phyloP scores from a whole-genome alignment of 1,139 yeast species.

The Saccharomycopsis hybrid region DNA sequence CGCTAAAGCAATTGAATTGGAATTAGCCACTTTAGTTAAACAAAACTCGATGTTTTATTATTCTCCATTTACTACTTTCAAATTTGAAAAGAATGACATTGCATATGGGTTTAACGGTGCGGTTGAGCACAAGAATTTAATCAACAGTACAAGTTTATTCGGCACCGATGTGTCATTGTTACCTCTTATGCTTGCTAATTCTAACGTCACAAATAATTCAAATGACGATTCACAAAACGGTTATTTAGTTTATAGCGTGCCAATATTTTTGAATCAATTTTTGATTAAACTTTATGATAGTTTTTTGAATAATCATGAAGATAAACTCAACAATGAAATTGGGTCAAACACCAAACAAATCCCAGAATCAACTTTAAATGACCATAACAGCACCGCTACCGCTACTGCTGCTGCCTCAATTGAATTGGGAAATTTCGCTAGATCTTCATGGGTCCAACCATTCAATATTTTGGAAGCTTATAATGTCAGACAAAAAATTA shows the following conservation, averaged over 20 bases:
- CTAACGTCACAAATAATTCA: conserved; percentile 1
- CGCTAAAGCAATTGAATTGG: conserved; percentile 10
- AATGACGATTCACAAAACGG: background rate
- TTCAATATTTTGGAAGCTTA: conserved; percentile 18
- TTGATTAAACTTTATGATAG: conserved; percentile 6
- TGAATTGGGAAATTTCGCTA: conserved; percentile 17
- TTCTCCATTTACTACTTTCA: conserved; percentile 13
- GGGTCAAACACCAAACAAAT: background rate
- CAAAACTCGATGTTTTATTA: conserved; percentile 16
- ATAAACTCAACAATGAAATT: conserved; percentile 11
- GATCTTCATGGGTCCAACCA: conserved; percentile 19
- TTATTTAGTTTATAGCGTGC: conserved; percentile 7
- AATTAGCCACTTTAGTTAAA: conserved; percentile 8
- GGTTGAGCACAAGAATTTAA: background rate
- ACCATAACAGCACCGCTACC: background rate
- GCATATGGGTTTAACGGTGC: background rate
- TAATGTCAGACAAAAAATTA: conserved; percentile 9
- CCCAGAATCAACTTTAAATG: background rate
- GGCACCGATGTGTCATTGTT: conserved; percentile 20
- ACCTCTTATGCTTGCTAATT: conserved; percentile 8
- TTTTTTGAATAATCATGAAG: conserved; percentile 14
- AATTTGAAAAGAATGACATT: conserved; percentile 15
- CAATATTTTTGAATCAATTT: conserved; percentile 16
- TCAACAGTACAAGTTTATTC: conserved; percentile 11
- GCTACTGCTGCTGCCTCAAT: background rate